These are phyloP conservation scores for Mycogone perniciosa DNA, from an alignment of 2,329 filamentous ascomycete genomes.

Conservation along the genomic window DNA sequence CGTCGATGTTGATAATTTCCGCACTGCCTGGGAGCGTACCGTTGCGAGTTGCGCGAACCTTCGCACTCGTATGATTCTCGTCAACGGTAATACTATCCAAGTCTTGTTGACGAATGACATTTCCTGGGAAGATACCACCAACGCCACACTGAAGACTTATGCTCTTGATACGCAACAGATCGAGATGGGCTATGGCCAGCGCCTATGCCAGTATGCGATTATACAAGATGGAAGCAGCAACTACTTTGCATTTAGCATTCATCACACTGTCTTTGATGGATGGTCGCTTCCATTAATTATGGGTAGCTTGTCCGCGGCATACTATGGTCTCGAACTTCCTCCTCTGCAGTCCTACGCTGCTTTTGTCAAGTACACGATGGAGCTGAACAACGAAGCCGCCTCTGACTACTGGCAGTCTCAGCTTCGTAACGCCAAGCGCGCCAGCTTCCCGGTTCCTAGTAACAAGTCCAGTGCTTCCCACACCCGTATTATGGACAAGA, in stretches of 20 bases:
- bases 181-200: conserved; percentile 11
- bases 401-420: conserved; percentile 6
- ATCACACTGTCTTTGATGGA: conserved; percentile 10
- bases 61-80: conserved; percentile 2
- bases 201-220: conserved; percentile 10
- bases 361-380: conserved; percentile 6
- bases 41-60: conserved; percentile 3
- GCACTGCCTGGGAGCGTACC: conserved; percentile 6
- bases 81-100: neutral
- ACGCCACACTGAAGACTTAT: neutral
- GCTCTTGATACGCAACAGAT: neutral
- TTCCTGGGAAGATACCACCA: conserved; percentile 2
- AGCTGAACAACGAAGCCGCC: neutral
- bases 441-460: conserved; percentile 14
- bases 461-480: neutral
- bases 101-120: neutral
- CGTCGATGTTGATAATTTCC: neutral
- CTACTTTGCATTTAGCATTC: conserved; percentile 9
- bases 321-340: conserved; percentile 12
- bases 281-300: conserved; percentile 1
- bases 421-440: conserved; percentile 3
- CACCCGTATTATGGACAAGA: conserved; percentile 3
- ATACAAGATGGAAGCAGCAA: neutral
- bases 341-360: conserved; percentile 6
- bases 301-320: neutral